Evolutionary conservation across 1,284 basidiomycete species (phyloP), one percentile per base, ranked within the genome.

Genomic region (Porogramme epimiltina): DNA sequence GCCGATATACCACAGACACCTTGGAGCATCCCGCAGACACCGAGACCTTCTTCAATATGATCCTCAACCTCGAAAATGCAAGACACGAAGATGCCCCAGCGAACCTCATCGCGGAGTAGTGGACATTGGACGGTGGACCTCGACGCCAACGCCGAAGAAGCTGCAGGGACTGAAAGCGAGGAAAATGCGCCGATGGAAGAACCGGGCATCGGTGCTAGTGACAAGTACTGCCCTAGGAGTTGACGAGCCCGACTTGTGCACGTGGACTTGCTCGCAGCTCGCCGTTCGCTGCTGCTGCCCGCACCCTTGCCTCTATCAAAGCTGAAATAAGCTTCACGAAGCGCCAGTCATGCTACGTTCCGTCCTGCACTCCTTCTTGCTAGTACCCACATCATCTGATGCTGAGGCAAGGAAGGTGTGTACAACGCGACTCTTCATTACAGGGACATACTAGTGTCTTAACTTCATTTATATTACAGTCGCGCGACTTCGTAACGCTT

Each of bases 241-340:
- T 42, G 84, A 82, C 59, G 97, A 99, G 71, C 80, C 85, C 48
- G 95, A 98, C 56, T 80, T 95, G 53, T 99, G 97, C 97, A 83
- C n/a, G n/a, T n/a, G n/a, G n/a, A n/a, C n/a, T n/a, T n/a, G n/a
- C 89, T 25, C 85, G 92, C 64, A 98, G 98, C 73, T 99, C 96
- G 53, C 93, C 95, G 2, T 83, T 98, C 65, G 95, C 95, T 15
- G 91, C 85, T 1, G 78, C 82, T 42, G 80, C 83, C 28, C 82
- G 87, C 54, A 84, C 87, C 2, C 73, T 98, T 41, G 75, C 87
- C 56, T 83, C 86, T 24, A 73, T 95, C 52, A 89, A 90, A 46
- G 64, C 81, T 0, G 93, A 98, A 95, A 94, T 70, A 96, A 93
- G 72, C 86, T 99, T 37, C 75, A 80, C 13, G 96, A 99, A 51